A percentile compares a stretch with the other conserved stretches of the same genome.
Conservation (phyloP, 257 asterid species). For the Solanum medicagineum region DNA sequence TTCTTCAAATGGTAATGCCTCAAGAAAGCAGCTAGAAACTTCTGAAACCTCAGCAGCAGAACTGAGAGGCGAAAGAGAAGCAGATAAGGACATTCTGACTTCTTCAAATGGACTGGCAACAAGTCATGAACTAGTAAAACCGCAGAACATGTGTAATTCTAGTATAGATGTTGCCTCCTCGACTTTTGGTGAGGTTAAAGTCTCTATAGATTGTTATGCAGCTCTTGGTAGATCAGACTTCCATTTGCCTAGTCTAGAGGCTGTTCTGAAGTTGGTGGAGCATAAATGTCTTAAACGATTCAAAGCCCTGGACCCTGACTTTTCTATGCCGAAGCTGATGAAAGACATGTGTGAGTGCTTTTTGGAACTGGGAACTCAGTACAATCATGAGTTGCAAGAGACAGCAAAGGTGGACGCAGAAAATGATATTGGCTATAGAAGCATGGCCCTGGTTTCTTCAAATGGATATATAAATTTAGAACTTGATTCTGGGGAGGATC, state of each 20-base stretch:
- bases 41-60: constrained; percentile 13
- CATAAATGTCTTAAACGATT: constrained; percentile 27
- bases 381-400: constrained; percentile 2
- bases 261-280: constrained; percentile 11
- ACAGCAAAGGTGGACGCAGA: not conserved
- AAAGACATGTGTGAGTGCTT: constrained; percentile 43
- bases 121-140: constrained; percentile 2
- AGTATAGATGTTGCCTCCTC: constrained; percentile 16
- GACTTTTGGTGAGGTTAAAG: constrained; percentile 19
- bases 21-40: constrained; percentile 6
- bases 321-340: constrained; percentile 44
- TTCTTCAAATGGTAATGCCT: constrained; percentile 11
- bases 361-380: constrained; percentile 32
- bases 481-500: constrained; percentile 14
- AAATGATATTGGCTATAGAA: not conserved
- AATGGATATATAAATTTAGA: constrained; percentile 14
- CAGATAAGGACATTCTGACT: constrained; percentile 6
- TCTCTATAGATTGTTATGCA: constrained; percentile 6
- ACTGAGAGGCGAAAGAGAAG: constrained; percentile 7
- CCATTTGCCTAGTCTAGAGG: constrained; percentile 16
- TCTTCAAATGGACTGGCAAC: constrained; percentile 13
- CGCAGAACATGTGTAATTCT: not conserved
- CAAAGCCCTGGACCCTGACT: constrained; percentile 26
- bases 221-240: constrained; percentile 10
- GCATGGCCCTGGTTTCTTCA: constrained; percentile 1